These are phyloP conservation scores for Penicillium sp. DNA, from an alignment of 2,329 filamentous ascomycete species.

Conservation along the genomic window DNA sequence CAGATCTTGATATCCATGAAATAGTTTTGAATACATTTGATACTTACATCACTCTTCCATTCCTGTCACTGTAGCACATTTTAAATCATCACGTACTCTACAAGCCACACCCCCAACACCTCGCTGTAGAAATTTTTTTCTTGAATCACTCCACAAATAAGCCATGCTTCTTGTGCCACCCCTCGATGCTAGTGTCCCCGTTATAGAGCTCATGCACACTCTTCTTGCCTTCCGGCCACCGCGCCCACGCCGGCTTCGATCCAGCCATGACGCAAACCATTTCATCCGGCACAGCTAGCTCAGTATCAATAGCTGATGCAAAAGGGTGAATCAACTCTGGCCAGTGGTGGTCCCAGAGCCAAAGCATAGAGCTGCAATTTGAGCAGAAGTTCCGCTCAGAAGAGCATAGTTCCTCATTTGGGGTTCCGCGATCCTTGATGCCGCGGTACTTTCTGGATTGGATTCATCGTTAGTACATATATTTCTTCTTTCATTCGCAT, in stretches of 20 bases:
- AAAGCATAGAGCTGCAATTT: slow-evolving; percentile 50
- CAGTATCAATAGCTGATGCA: slow-evolving; percentile 51
- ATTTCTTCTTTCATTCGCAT: neutral
- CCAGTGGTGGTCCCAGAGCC: slow-evolving; percentile 51
- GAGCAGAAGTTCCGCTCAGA: slow-evolving; percentile 51
- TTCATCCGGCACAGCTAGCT: slow-evolving; percentile 46
- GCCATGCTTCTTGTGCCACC: slow-evolving; percentile 48
- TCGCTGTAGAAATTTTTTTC: neutral
- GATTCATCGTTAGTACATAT: neutral
- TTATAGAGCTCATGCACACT: slow-evolving; percentile 42
- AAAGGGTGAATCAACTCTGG: slow-evolving; percentile 53
- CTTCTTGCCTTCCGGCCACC: slow-evolving; percentile 52
- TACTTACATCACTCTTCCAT: neutral
- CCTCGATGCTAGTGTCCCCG: slow-evolving; percentile 41
- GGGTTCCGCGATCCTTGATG: slow-evolving; percentile 46
- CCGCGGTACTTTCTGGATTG: slow-evolving; percentile 46
- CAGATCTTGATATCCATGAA: slow-evolving; percentile 10
- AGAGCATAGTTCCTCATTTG: slow-evolving; percentile 38
- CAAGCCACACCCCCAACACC: neutral
- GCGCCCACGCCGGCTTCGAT: slow-evolving; percentile 49
- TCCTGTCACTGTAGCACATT: neutral
- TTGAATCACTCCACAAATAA: slow-evolving; percentile 33
- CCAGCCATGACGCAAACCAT: slow-evolving; percentile 49
- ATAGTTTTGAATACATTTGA: slow-evolving; percentile 5
- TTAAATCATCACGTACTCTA: neutral